Conservation (phyloP, 768 basidiomycete genomes). For the Russula sp. region DNA sequence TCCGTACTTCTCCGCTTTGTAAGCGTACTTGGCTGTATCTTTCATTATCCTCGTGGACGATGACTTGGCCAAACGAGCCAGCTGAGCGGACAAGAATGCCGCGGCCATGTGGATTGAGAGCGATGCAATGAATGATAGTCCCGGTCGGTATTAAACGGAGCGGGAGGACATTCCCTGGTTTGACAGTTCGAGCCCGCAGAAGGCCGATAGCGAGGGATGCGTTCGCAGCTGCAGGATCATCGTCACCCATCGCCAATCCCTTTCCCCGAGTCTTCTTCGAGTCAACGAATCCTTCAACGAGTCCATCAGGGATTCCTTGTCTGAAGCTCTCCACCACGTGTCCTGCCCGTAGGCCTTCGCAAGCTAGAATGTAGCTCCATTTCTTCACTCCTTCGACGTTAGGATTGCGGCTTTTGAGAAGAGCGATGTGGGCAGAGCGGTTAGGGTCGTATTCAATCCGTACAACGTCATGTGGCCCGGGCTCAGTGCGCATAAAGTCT, state of each 20-base stretch:
- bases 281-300: conserved; percentile 44
- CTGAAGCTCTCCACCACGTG: conserved; percentile 84
- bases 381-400: conserved; percentile 44
- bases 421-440: conserved; percentile 88
- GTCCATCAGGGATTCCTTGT: conserved; percentile 68
- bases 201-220: conserved; percentile 74
- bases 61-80: conserved; percentile 76
- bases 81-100: conserved; percentile 85
- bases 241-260: conserved; percentile 21
- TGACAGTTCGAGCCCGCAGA: conserved; percentile 74
- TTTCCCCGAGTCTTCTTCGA: conserved; percentile 25
- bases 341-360: conserved; percentile 83
- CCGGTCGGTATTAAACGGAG: conserved; percentile 87
- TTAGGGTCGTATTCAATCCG: conserved; percentile 97
- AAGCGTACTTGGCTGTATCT: conserved; percentile 78
- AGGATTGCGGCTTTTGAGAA: conserved; percentile 59
- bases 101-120: conserved; percentile 67
- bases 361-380: conserved; percentile 91
- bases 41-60: conserved; percentile 65
- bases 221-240: conserved; percentile 33
- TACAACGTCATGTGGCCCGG: conserved; percentile 81
- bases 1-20: conserved; percentile 89
- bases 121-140: conserved; percentile 81
- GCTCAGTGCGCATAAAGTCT: conserved; percentile 75
- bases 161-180: conserved; percentile 89